phyloP scores from a whole-genome alignment of 2,329 filamentous ascomycete species.

The Dactylellina parvicollis region DNA sequence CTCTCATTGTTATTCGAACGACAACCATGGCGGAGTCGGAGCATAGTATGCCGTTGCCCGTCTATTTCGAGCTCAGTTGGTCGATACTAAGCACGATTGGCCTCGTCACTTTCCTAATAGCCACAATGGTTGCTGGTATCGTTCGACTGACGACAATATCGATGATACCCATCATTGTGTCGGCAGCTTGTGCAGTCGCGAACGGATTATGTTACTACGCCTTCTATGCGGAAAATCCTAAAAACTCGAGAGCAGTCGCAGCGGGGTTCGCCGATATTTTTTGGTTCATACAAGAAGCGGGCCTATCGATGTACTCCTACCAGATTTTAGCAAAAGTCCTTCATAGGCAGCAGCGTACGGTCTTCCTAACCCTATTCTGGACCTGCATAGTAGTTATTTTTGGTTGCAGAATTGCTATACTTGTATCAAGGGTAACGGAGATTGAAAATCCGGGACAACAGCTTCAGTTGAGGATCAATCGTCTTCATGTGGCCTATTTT shows the following conservation, averaged over 20 bases:
- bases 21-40: background rate
- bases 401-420: constrained; percentile 64
- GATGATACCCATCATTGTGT: constrained; percentile 62
- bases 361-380: constrained; percentile 68
- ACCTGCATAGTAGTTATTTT: constrained; percentile 68
- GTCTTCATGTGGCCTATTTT: constrained; percentile 63
- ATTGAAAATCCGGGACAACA: constrained; percentile 57
- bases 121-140: constrained; percentile 62
- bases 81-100: constrained; percentile 64
- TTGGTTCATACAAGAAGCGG: constrained; percentile 64
- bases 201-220: constrained; percentile 64
- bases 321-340: constrained; percentile 67
- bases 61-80: constrained; percentile 64
- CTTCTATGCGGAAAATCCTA: constrained; percentile 60
- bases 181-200: constrained; percentile 61
- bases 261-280: constrained; percentile 62
- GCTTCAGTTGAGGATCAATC: constrained; percentile 60
- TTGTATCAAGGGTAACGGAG: constrained; percentile 59
- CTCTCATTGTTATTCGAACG: background rate
- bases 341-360: constrained; percentile 60
- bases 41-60: constrained; percentile 22
- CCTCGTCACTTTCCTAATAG: constrained; percentile 62
- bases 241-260: constrained; percentile 59
- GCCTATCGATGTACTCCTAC: constrained; percentile 66
- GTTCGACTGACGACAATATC: constrained; percentile 62